Base-by-base conservation (phyloP, 176 grass and related monocot species). In the Phoenix dactylifera region DNA sequence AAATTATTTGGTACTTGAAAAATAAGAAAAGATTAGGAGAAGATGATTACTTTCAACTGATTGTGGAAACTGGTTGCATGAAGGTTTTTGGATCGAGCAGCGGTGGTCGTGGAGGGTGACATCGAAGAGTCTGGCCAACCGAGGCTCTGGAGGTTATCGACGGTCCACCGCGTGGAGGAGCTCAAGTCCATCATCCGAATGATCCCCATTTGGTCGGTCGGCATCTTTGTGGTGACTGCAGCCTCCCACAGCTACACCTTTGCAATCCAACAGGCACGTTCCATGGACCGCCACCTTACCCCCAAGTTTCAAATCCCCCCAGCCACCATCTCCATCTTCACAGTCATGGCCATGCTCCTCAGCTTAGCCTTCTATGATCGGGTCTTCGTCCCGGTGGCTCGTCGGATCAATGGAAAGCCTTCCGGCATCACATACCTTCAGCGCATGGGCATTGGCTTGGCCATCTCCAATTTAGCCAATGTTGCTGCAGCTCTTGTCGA, bases 361-460 rank as follows among this genome's bases (percentile, higher is more conserved):
- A 55, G 10, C 65, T 14, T 68, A 15, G 52, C 26, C n/a, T 12
- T 68, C 0, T 68, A 68, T 26, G 65, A 57, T 52, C 52, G 52
- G 0, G 18, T 55, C 26, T 44, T 68, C 9, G 65, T 68, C 9
- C 65, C 52, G 4, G 7, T 55, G 0, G 65, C 65, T 7, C 65
- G 86, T 18, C 78, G 72, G 48, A 70, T 74, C 69, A 89, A 86
- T 0, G 75, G 83, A 16, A 57, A 12, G 15, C 86, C 76, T 5
- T 80, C 65, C 10, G 90, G 90, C 22, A 95, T 95, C 62, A 89
- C 82, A 14, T 82, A 79, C 69, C 80, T 95, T 52, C 90, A 95
- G 76, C 86, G 86, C 60, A 69, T 79, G 48, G 90, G 86, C 51
- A 82, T 95, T 7, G 90, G 90, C 54, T 50, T 95, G 65, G 54